Evolutionary conservation across 345 rosid genomes (phyloP).

Genomic region (Conringia planisiliqua): DNA sequence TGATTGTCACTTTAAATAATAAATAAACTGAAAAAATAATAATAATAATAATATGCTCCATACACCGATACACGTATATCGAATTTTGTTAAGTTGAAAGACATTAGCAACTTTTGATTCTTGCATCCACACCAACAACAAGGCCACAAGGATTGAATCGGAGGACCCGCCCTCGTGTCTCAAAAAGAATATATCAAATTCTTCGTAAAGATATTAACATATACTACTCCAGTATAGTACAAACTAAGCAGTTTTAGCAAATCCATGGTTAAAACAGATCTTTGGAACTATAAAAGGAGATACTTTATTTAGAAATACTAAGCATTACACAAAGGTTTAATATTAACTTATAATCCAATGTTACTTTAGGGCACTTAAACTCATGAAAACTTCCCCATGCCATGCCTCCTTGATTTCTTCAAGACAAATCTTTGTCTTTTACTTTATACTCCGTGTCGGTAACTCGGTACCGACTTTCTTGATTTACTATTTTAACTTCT

Average conservation of each 20-base stretch:
- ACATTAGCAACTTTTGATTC: too few species aligned
- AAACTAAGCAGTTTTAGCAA: conserved; percentile 18
- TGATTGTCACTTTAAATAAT: too few species aligned
- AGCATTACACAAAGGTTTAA: neutral
- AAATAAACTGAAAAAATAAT: too few species aligned
- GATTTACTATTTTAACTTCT: neutral
- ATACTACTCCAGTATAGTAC: too few species aligned
- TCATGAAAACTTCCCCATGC: conserved; percentile 30
- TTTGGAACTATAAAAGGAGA: conserved; percentile 16
- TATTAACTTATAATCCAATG: conserved; percentile 11
- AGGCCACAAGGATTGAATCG: conserved; percentile 30
- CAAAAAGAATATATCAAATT: conserved; percentile 20
- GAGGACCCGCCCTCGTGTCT: conserved; percentile 34
- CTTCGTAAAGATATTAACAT: neutral
- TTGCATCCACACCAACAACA: conserved; percentile 2
- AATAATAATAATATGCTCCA: too few species aligned
- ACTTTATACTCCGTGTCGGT: conserved; percentile 21
- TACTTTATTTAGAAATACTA: conserved; percentile 31
- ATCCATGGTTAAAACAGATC: conserved; percentile 16
- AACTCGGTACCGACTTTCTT: conserved; percentile 31
- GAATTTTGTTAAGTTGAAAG: too few species aligned
- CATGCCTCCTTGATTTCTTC: conserved; percentile 23
- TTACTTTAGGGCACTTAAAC: conserved; percentile 36
- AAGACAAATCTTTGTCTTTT: conserved; percentile 12
- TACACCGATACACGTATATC: too few species aligned